Conservation (phyloP, 2,329 filamentous ascomycete genomes). For the Periconia sp. region DNA sequence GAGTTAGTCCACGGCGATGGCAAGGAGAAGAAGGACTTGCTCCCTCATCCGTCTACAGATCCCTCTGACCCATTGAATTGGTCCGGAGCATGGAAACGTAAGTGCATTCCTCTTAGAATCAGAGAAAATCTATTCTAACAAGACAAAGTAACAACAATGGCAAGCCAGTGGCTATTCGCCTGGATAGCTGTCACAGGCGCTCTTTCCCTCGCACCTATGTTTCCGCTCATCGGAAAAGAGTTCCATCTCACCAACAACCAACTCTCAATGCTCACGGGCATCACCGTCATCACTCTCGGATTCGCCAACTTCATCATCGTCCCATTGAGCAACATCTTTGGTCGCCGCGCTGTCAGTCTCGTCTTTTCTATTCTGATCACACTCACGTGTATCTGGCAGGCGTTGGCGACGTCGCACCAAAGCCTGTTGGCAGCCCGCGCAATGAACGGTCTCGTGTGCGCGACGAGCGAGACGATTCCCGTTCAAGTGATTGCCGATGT, state of each 20-base stretch:
- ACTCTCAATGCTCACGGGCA: constrained; percentile 45
- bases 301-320: constrained; percentile 50
- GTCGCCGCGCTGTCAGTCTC: constrained; percentile 44
- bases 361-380: constrained; percentile 45
- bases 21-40: constrained; percentile 23
- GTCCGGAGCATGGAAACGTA: constrained; percentile 38
- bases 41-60: constrained; percentile 35
- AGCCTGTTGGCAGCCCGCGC: constrained; percentile 48
- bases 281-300: constrained; percentile 49
- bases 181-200: constrained; percentile 48
- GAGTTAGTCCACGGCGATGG: constrained; percentile 29
- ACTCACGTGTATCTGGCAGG: constrained; percentile 48
- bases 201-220: constrained; percentile 48
- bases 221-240: constrained; percentile 44
- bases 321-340: constrained; percentile 48
- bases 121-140: not conserved
- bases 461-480: constrained; percentile 47
- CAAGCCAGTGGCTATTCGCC: constrained; percentile 45
- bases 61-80: constrained; percentile 43
- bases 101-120: not conserved
- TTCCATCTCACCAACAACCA: constrained; percentile 46
- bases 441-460: constrained; percentile 47
- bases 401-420: constrained; percentile 44
- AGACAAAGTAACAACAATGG: constrained; percentile 34
- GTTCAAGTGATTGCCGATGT: constrained; percentile 50